Conservation (phyloP, 1,139 yeast genomes). For the Protomyces lactucae-debilis region DNA sequence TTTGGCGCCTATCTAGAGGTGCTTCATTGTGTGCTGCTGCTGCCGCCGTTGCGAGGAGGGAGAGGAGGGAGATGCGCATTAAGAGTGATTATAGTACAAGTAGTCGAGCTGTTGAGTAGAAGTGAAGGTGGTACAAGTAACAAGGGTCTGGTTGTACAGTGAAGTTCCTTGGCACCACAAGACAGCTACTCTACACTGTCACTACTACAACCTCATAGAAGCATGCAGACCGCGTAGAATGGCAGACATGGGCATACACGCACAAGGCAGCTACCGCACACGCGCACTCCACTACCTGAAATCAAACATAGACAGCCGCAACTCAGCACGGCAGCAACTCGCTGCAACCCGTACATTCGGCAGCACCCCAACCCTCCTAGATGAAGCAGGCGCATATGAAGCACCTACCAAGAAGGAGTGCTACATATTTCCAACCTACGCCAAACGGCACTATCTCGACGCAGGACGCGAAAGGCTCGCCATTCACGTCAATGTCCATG, state of each 20-base stretch:
- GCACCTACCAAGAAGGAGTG: background rate
- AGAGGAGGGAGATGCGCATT: background rate
- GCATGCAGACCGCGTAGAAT: background rate
- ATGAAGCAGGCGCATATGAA: background rate
- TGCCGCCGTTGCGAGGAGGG: background rate
- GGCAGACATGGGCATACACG: background rate
- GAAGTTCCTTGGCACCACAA: background rate
- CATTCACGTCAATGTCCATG: conserved; percentile 31
- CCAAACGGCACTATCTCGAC: background rate
- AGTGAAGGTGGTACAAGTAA: background rate
- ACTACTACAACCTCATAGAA: background rate
- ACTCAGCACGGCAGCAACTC: background rate
- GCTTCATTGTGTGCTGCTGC: background rate
- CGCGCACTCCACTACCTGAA: background rate
- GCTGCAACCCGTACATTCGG: background rate
- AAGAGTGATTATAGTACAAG: background rate
- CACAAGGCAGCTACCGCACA: background rate
- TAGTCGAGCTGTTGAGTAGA: background rate
- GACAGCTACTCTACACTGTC: no score
- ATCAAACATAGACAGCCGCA: background rate
- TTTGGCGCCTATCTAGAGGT: background rate
- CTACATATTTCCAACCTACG: background rate
- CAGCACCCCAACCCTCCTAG: background rate
- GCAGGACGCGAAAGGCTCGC: background rate
- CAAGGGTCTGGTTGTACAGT: background rate